Conservation (phyloP, 306 rosid genomes). For the Cicer chorassanicum region DNA sequence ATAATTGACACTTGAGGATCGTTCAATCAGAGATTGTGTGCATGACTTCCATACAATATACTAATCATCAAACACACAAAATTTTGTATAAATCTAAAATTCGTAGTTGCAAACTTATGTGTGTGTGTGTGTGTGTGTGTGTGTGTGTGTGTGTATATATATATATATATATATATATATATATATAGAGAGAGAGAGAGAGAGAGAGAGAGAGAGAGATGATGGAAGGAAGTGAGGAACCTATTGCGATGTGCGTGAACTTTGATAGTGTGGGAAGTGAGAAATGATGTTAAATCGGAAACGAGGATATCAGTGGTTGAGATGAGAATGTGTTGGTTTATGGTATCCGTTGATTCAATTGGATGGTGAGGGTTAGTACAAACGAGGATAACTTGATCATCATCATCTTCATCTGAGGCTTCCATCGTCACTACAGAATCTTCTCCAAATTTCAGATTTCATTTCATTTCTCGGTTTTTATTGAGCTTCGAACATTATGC, state of each 20-base stretch:
- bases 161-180: too few relatives aligned
- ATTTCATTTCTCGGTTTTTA: too few relatives aligned
- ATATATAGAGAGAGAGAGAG: not conserved
- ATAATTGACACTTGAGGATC: conserved; percentile 22
- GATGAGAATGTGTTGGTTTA: not conserved
- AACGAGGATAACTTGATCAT: not conserved
- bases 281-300: conserved; percentile 9
- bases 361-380: not conserved
- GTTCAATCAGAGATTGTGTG: not conserved
- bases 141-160: too few relatives aligned
- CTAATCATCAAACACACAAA: too few relatives aligned
- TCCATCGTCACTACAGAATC: not conserved
- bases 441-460: too few relatives aligned
- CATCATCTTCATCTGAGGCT: not conserved
- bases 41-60: not conserved
- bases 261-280: conserved; percentile 7
- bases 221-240: not conserved
- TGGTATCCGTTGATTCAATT: not conserved
- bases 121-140: too few relatives aligned
- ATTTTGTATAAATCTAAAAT: too few relatives aligned
- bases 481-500: too few relatives aligned
- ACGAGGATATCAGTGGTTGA: not conserved
- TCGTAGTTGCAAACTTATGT: too few relatives aligned
- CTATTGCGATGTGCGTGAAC: not conserved
- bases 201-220: not conserved